These are phyloP conservation scores for Saccharum hybrid DNA, from an alignment of 202 grass and related monocot species.

Conservation along the genomic window DNA sequence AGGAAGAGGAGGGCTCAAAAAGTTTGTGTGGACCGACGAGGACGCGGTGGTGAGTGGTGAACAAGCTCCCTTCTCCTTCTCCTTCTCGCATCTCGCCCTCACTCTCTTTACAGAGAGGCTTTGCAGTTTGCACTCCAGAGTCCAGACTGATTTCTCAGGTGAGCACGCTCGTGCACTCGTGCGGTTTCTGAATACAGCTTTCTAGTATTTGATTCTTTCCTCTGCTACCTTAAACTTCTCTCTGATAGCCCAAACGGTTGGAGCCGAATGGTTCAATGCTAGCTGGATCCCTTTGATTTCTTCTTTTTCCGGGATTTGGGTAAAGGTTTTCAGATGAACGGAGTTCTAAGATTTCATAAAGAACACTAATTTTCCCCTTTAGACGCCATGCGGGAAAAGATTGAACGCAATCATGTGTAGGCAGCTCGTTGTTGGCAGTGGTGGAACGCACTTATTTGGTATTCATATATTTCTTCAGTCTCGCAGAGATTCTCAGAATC, in stretches of 20 bases:
- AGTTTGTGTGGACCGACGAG: slow-evolving; percentile 16
- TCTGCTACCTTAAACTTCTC: background rate
- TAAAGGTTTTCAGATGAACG: background rate
- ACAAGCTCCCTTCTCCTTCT: slow-evolving; percentile 1
- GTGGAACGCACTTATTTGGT: background rate
- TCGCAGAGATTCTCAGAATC: background rate
- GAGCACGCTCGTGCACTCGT: slow-evolving; percentile 2
- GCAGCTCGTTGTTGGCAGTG: background rate
- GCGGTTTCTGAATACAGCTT: background rate
- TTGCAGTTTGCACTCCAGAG: background rate
- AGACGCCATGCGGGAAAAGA: background rate
- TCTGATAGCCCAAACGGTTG: background rate
- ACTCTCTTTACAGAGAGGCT: background rate
- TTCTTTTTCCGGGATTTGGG: background rate
- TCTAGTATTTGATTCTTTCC: background rate
- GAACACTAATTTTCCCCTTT: background rate
- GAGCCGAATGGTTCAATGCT: background rate
- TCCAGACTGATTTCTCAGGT: slow-evolving; percentile 16
- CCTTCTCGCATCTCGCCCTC: background rate
- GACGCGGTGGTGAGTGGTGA: background rate
- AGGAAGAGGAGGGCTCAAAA: background rate
- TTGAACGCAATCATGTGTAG: background rate
- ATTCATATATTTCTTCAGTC: background rate
- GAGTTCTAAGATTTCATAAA: background rate
- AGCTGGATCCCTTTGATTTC: background rate